These are phyloP conservation scores for Phytophthora syringae DNA, from an alignment of 352 stramenopile genomes.

Conservation along the genomic window DNA sequence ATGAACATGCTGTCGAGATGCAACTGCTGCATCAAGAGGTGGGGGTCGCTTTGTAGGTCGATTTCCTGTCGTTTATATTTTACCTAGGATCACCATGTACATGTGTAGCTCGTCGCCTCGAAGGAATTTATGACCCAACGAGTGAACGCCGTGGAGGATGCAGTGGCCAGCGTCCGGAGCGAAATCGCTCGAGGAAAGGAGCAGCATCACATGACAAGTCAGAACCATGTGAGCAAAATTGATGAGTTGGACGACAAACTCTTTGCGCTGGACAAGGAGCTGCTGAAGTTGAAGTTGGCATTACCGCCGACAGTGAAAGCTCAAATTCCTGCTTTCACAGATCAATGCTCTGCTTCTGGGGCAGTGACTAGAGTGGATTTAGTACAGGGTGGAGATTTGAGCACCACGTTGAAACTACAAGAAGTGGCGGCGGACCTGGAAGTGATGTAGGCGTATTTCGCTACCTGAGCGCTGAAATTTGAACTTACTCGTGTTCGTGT, in stretches of 20 bases:
- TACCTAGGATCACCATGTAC: not conserved
- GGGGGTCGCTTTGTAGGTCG: not conserved
- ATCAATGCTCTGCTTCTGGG: constrained; percentile 1
- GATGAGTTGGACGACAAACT: constrained; percentile 63
- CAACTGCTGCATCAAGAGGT: constrained; percentile 60
- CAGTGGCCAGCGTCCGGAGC: constrained; percentile 46
- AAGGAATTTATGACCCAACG: constrained; percentile 51
- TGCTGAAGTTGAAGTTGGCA: constrained; percentile 69
- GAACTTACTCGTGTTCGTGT: not conserved
- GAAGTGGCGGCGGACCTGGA: constrained; percentile 47
- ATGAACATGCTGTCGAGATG: constrained; percentile 48
- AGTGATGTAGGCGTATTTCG: constrained; percentile 43
- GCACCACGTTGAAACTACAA: constrained; percentile 44
- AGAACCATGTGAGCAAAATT: constrained; percentile 32
- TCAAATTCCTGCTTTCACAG: constrained; percentile 36
- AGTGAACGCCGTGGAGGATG: constrained; percentile 50
- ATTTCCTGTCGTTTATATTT: not conserved
- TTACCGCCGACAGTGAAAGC: constrained; percentile 52
- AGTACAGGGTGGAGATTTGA: constrained; percentile 21
- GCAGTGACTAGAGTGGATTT: constrained; percentile 15
- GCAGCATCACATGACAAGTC: constrained; percentile 36
- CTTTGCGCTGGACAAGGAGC: constrained; percentile 68
- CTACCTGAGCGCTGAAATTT: not conserved
- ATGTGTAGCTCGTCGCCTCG: constrained; percentile 31
- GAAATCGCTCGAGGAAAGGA: constrained; percentile 40